A percentile compares a stretch with the other conserved stretches of the same genome.
Conservation (phyloP, 495 filamentous ascomycete species). For the Penicillium angulare region DNA sequence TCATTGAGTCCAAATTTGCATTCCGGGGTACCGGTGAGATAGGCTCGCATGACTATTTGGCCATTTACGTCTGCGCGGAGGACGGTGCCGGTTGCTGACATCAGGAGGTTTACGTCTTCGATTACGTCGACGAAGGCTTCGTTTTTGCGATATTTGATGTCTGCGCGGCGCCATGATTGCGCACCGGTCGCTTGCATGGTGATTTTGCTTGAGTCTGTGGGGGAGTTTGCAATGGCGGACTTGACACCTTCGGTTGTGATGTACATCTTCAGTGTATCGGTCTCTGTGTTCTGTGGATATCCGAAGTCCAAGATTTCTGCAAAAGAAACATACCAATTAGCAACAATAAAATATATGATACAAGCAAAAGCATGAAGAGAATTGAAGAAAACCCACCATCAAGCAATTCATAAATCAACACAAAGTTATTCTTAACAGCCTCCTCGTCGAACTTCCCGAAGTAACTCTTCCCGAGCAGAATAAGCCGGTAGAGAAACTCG, state of each 20-base stretch:
- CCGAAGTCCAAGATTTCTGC: conserved; percentile 98
- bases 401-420: conserved; percentile 95
- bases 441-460: conserved; percentile 99
- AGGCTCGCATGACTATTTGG: conserved; percentile 98
- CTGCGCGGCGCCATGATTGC: conserved; percentile 91
- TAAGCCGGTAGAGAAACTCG: conserved; percentile 93
- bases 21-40: conserved; percentile 93
- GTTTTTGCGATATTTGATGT: conserved; percentile 99
- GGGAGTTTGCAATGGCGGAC: conserved; percentile 75
- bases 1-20: conserved; percentile 99
- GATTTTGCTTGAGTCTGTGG: conserved; percentile 83
- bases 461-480: conserved; percentile 88
- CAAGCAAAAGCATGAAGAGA: not conserved
- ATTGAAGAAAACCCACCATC: conserved; percentile 66
- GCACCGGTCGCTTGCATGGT: conserved; percentile 99
- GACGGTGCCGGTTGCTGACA: conserved; percentile 93
- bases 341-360: not conserved
- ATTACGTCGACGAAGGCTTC: conserved; percentile 99
- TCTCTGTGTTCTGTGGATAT: conserved; percentile 98
- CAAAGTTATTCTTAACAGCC: conserved; percentile 99
- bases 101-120: conserved; percentile 97
- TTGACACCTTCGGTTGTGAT: conserved; percentile 99
- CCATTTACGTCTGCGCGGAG: conserved; percentile 96
- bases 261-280: conserved; percentile 99
- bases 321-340: not conserved